Evolutionary conservation across 2,329 filamentous ascomycete genomes (phyloP).

Genomic region (Grosmannia clavigera): DNA sequence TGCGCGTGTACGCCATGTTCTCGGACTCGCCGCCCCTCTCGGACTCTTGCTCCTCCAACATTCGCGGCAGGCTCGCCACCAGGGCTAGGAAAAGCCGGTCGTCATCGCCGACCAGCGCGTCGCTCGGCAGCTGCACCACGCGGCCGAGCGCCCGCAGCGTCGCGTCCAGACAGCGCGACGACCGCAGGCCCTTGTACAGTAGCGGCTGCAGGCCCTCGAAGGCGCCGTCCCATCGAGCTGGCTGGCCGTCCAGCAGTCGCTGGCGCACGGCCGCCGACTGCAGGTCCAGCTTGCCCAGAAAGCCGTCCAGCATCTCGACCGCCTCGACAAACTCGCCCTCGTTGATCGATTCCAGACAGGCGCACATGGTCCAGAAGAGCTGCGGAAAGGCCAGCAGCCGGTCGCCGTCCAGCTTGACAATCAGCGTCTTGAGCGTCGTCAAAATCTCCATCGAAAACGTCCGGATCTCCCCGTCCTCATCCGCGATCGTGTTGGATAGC

Average conservation of each 20-base stretch:
- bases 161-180: slow-evolving; percentile 66
- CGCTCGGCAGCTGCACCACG: slow-evolving; percentile 66
- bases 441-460: slow-evolving; percentile 97
- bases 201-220: slow-evolving; percentile 81
- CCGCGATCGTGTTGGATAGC: slow-evolving; percentile 91
- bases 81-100: slow-evolving; percentile 72
- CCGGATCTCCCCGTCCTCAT: slow-evolving; percentile 87
- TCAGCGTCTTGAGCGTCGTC: slow-evolving; percentile 84
- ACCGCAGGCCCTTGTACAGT: slow-evolving; percentile 84
- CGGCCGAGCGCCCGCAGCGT: slow-evolving; percentile 68
- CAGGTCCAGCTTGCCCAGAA: slow-evolving; percentile 75
- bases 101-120: slow-evolving; percentile 69
- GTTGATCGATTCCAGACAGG: slow-evolving; percentile 92
- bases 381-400: slow-evolving; percentile 85
- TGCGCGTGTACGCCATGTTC: slow-evolving; percentile 40
- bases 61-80: slow-evolving; percentile 84
- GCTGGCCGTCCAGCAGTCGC: slow-evolving; percentile 64
- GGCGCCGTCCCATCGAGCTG: slow-evolving; percentile 68
- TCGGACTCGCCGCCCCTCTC: neutral
- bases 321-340: slow-evolving; percentile 90
- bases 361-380: slow-evolving; percentile 94
- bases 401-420: slow-evolving; percentile 66
- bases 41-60: slow-evolving; percentile 43
- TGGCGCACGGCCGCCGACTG: slow-evolving; percentile 54
- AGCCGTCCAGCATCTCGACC: slow-evolving; percentile 78